Evolutionary conservation across 441 rosid genomes (phyloP), one percentile per base, ranked within the genome.

Genomic region (Syzygium malaccense): DNA sequence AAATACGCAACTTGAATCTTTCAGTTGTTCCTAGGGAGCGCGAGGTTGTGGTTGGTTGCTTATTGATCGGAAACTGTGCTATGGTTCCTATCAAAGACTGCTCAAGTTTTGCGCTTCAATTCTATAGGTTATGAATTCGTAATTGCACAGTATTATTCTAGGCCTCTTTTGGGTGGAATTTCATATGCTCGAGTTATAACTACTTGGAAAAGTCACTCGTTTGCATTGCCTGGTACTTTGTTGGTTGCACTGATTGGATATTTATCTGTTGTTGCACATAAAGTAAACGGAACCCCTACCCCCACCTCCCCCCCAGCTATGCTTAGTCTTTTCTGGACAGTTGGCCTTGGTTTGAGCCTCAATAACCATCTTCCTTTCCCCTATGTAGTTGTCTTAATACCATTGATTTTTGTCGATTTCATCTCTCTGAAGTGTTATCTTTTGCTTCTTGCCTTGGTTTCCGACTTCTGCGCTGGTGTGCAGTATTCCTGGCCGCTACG

Each of bases 401-500:
- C 83, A 23, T 75, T 12, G 8, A 12, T 75, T 23, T 75, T 75
- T 12, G 51, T 75, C 3, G 48, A 75, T 75, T 75, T 75, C 9
- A 23, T 41, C 83, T 60, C 68, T 75, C 83, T 7, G 0, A 41
- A 75, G n/a, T 75, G 83, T 75, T 75, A 6, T 41, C n/a, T 41
- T 41, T 45, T 75, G 53, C 53, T 23, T 75, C 83, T 23, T 71
- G 80, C 48, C 80, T 71, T 33, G 80, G 80, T 71, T 75, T 41
- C 83, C 4, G 18, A 75, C n/a, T 41, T 23, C 83, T 75, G 83
- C 0, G 3, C 83, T 75, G 51, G 10, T 32, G 32, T 86, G 66
- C 95, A 96, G 98, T 90, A 91, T 97, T 89, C 99, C 99, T 20
- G 92, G 88, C 84, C 97, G 98, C 14, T 37, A 45, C 55, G 97